phyloP scores from a whole-genome alignment of 1,284 basidiomycete species.

The Cryptococcus sp. region DNA sequence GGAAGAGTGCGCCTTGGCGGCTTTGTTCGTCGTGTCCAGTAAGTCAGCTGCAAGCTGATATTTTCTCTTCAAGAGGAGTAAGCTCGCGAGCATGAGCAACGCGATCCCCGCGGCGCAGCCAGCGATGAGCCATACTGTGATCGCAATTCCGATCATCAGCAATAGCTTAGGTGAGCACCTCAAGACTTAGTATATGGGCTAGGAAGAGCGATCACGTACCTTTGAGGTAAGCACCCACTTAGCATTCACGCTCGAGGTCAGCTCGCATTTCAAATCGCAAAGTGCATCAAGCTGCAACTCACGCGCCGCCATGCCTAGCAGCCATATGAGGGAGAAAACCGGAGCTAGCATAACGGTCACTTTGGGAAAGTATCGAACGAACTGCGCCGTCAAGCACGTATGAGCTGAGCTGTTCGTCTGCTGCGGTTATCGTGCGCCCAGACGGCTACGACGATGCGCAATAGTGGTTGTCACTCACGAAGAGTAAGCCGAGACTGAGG shows the following conservation, averaged over 20 bases:
- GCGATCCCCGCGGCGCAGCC: not conserved
- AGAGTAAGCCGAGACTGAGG: constrained; percentile 12
- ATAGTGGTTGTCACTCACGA: constrained; percentile 5
- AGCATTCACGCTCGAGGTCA: too few species aligned
- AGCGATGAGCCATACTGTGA: not conserved
- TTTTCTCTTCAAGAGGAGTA: constrained; percentile 4
- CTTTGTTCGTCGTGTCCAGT: constrained; percentile 13
- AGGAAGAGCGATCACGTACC: too few species aligned
- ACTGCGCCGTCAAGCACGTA: too few species aligned
- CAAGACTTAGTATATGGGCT: not conserved
- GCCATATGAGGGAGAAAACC: too few species aligned
- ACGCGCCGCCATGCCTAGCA: too few species aligned
- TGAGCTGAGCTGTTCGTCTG: too few species aligned
- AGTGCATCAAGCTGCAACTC: not conserved
- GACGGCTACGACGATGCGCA: too few species aligned
- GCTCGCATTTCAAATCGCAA: too few species aligned
- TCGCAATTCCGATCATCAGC: constrained; percentile 6
- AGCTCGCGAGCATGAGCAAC: not conserved
- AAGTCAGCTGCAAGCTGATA: constrained; percentile 8
- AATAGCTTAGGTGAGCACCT: not conserved
- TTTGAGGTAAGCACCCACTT: too few species aligned
- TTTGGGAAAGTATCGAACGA: too few species aligned
- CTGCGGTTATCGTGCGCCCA: too few species aligned
- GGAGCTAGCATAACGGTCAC: too few species aligned
- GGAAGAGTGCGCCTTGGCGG: constrained; percentile 13